Evolutionary conservation across 2,329 filamentous ascomycete species (phyloP), one percentile per base, ranked within the genome.

Genomic region (Corniculantispora saksenae): DNA sequence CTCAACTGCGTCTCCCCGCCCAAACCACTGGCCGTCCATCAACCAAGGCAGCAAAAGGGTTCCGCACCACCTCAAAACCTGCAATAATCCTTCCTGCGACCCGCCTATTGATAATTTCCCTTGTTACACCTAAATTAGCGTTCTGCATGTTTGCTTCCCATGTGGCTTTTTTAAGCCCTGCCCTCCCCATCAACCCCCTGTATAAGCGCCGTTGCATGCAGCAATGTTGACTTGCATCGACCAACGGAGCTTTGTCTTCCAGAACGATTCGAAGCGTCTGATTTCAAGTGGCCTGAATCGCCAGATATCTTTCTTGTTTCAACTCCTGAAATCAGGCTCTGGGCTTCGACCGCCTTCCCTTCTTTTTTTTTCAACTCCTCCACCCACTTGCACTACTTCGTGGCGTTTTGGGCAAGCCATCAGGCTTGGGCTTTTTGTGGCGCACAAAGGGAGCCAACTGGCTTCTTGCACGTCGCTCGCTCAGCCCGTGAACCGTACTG

Each of bases 401-500:
- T 61, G 59, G 59, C 59, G 59, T 54, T 50, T 43, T 50, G 23
- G 38, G 55, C 35, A 38, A n/a, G 29, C 53, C 38, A 23, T 48
- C 27, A 23, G 38, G 59, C 59, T 53, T 53, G 48, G 48, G 59
- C 48, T 53, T 29, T 25, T 61, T 61, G 50, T 54, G 50, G 48
- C 59, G 48, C 50, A 17, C 23, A 38, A 54, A n/a, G 25, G 40
- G 25, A 61, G 59, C 59, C 59, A 61, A 61, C 59, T 54, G 59
- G 59, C 48, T 54, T 54, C 48, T 45, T 2, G 59, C 59, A 61
- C 59, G 59, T 61, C 29, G 59, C 59, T 54, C 29, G 59, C 25
- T 25, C 21, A 25, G 35, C 17, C 38, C 35, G 59, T 54, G 59
- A 61, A 54, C 59, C 59, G 43, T 32, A 54, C 59, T 61, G 47